phyloP scores from a whole-genome alignment of 176 grass and related monocot species.

The Rhipidocladum racemiflorum region DNA sequence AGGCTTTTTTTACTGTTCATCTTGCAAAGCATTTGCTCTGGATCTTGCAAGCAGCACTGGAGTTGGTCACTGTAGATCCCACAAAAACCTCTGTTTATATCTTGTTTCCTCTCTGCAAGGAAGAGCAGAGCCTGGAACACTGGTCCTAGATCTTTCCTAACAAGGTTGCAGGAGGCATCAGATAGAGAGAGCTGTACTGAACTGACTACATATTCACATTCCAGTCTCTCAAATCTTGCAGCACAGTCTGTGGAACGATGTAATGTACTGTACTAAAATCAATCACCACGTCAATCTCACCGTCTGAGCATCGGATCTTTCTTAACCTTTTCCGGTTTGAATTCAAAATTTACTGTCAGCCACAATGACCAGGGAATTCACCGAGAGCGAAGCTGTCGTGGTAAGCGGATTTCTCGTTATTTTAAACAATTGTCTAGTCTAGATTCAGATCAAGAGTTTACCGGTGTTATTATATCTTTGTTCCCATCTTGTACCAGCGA shows the following conservation, averaged over 20 bases:
- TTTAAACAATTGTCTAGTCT: background rate
- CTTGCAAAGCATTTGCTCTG: background rate
- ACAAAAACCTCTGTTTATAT: background rate
- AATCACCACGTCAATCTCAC: background rate
- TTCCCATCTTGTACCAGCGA: slow-evolving; percentile 4
- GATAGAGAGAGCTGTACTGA: background rate
- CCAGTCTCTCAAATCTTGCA: background rate
- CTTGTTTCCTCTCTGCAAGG: background rate
- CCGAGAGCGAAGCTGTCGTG: background rate
- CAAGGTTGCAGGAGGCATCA: background rate
- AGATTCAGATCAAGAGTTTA: background rate
- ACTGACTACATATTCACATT: background rate
- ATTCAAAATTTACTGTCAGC: slow-evolving; percentile 15
- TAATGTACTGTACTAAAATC: background rate
- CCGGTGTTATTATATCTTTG: background rate
- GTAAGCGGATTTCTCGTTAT: background rate
- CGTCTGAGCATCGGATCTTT: background rate
- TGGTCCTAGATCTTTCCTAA: background rate
- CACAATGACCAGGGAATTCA: background rate
- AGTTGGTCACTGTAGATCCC: background rate
- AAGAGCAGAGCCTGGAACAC: background rate
- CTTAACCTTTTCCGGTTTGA: background rate
- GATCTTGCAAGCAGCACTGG: background rate
- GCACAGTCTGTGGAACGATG: background rate
- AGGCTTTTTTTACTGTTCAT: background rate